Conservation (phyloP, 2,329 filamentous ascomycete species). For the Parastagonospora nodorum region DNA sequence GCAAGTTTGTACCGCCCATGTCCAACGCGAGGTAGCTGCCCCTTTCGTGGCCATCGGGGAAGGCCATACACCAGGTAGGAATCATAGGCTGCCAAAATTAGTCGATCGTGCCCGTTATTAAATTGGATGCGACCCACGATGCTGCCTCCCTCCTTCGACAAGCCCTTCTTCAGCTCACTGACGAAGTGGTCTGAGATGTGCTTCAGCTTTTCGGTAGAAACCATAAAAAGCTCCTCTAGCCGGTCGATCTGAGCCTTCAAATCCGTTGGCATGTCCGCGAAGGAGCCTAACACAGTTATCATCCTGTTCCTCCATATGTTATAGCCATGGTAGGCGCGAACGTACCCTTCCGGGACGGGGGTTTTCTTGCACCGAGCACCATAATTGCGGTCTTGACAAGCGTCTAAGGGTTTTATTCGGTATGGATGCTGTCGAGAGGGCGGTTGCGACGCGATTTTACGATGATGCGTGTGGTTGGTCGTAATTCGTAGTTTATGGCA, state of each 20-base stretch:
- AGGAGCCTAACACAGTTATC: conserved; percentile 67
- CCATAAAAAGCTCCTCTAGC: conserved; percentile 82
- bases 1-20: conserved; percentile 95
- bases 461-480: too few species aligned
- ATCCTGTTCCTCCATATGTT: conserved; percentile 16
- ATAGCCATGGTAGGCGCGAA: conserved; percentile 23
- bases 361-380: conserved; percentile 69
- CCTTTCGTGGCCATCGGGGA: conserved; percentile 83
- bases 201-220: conserved; percentile 81
- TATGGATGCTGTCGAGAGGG: neutral
- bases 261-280: conserved; percentile 87
- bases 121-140: conserved; percentile 76
- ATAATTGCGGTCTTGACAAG: conserved; percentile 52
- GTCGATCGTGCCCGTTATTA: conserved; percentile 77
- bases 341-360: conserved; percentile 76
- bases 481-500: too few species aligned
- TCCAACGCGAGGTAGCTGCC: conserved; percentile 90
- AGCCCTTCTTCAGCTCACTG: conserved; percentile 82
- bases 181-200: conserved; percentile 89
- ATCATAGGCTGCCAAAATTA: conserved; percentile 79
- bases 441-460: too few species aligned
- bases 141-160: conserved; percentile 85
- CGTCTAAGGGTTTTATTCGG: neutral
- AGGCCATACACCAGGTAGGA: conserved; percentile 93
- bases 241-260: conserved; percentile 79